Base-by-base conservation (phyloP, 345 rosid species). In the Laguncularia racemosa region DNA sequence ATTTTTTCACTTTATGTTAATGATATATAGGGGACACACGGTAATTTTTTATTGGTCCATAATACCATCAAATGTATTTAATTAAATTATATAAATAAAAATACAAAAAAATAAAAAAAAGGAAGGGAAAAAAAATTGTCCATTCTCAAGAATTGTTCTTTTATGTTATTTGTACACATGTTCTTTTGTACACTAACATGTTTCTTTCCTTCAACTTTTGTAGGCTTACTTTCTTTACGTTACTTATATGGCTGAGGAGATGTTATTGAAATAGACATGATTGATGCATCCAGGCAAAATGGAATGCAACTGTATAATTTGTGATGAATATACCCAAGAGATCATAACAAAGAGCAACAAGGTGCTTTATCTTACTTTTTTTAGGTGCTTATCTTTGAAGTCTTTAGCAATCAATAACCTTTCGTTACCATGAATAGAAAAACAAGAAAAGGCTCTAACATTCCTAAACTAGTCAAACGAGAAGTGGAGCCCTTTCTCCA, bases 161-260 rank as follows among this genome's bases (percentile, higher is more conserved):
- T 6, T 26, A 6, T 26, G 28, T 2, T 6, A 26, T 26, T 26
- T 6, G 6, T 26, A 26, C 3, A 26, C 28, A 6, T 26, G 6
- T 6, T 26, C 3, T 26, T 26, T 26, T 26, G n/a, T n/a, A n/a
- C n/a, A n/a, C n/a, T n/a, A n/a, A n/a, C n/a, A n/a, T n/a, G n/a
- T n/a, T 6, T 26, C 28, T 26, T 26, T 6, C 28, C 28, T 26
- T 46, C 40, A 15, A 15, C 38, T 59, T 38, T 15, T 0, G 48
- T 13, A 4, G 18, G n/a, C 12, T 26, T 0, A 23, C 46, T 12
- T 56, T 38, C 23, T 12, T n/a, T n/a, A n/a, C n/a, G n/a, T n/a
- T n/a, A n/a, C n/a, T n/a, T n/a, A n/a, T n/a, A n/a, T 64, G 53
- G 44, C 73, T 81, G 91, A 88, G 88, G 84, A 64, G 91, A 81